phyloP scores from a whole-genome alignment of 805 yeast species.

The Candida mattraensis region DNA sequence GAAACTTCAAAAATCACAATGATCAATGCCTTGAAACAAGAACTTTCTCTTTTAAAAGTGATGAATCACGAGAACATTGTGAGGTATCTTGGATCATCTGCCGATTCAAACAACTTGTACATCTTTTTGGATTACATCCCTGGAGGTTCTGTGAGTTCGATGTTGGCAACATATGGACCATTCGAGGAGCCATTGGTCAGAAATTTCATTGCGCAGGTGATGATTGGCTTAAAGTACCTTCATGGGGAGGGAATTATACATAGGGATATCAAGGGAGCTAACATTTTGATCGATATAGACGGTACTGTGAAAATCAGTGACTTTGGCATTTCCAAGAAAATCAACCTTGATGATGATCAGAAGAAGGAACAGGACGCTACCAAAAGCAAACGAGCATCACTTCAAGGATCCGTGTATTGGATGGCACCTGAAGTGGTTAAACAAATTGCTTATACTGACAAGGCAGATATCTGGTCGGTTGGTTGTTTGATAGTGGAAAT shows the following conservation, averaged over 20 bases:
- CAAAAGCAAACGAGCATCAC: conserved; percentile 67
- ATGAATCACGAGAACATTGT: conserved; percentile 91
- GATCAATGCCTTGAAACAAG: conserved; percentile 81
- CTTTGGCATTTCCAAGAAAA: conserved; percentile 64
- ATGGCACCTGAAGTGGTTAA: conserved; percentile 99
- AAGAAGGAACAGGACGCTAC: conserved; percentile 36
- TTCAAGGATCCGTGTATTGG: conserved; percentile 97
- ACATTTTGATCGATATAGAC: conserved; percentile 55
- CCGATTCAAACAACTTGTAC: conserved; percentile 68
- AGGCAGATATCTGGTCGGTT: conserved; percentile 96
- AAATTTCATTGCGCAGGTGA: conserved; percentile 53
- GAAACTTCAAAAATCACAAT: conserved; percentile 39
- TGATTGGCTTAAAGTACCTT: conserved; percentile 54
- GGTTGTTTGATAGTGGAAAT: conserved; percentile 93
- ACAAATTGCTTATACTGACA: conserved; percentile 85
- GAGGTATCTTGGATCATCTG: conserved; percentile 83
- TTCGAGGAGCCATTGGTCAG: conserved; percentile 60
- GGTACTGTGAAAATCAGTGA: conserved; percentile 66
- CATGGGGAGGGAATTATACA: conserved; percentile 61
- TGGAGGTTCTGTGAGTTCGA: conserved; percentile 49
- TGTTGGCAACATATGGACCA: conserved; percentile 59
- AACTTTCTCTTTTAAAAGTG: conserved; percentile 73
- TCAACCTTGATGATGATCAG: conserved; percentile 25
- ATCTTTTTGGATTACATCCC: conserved; percentile 63
- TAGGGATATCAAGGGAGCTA: conserved; percentile 66